Evolutionary conservation across 2,329 filamentous ascomycete genomes (phyloP).

Genomic region (Aspergillus ochraceus): DNA sequence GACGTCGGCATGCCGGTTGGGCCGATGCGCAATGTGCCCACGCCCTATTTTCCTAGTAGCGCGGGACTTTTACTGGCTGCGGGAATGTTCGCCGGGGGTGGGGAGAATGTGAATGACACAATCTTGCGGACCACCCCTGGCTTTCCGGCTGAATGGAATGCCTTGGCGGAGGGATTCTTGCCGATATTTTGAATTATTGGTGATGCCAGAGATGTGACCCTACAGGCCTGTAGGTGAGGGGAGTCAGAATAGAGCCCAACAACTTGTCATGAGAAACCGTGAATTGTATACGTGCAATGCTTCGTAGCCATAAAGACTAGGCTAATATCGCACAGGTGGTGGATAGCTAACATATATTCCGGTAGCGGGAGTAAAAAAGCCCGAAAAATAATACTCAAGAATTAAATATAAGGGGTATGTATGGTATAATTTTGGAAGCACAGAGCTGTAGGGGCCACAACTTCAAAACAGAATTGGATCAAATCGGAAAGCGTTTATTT

Average conservation of each 20-base stretch:
- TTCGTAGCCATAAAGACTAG: background rate
- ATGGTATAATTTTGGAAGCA: background rate
- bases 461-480: background rate
- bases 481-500: conserved; percentile 60
- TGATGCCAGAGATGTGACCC: background rate
- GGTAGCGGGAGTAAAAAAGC: background rate
- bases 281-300: background rate
- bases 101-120: conserved; percentile 43
- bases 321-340: background rate
- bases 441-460: background rate
- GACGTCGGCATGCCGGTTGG: conserved; percentile 58
- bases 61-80: conserved; percentile 53
- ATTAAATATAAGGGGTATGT: background rate
- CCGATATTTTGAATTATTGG: background rate
- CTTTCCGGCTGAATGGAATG: background rate
- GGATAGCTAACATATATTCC: background rate
- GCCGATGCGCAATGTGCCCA: conserved; percentile 47
- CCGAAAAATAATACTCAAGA: background rate
- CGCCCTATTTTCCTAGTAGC: conserved; percentile 58
- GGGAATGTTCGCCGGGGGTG: conserved; percentile 59
- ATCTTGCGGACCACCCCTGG: background rate
- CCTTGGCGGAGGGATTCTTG: background rate
- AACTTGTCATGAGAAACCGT: background rate
- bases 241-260: too few relatives aligned
- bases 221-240: too few relatives aligned